These are phyloP conservation scores for Amanita rimosa DNA, from an alignment of 768 basidiomycete species.

Conservation along the genomic window DNA sequence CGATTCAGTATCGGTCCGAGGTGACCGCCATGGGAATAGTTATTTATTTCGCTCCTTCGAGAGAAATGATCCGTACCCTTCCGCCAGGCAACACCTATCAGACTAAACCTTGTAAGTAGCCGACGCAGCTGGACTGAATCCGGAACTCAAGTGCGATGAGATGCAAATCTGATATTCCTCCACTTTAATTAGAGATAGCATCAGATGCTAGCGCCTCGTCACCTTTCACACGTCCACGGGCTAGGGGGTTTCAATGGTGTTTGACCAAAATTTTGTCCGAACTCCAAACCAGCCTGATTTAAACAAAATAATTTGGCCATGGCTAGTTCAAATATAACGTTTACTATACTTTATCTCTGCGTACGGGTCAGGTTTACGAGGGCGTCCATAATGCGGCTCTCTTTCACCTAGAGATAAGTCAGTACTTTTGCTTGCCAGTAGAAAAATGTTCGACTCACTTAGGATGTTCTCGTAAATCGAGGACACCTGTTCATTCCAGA, in stretches of 20 bases:
- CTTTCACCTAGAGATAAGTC: constrained; percentile 18
- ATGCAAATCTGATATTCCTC: background rate
- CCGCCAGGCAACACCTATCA: background rate
- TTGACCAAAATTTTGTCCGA: no score
- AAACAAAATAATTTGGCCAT: no score
- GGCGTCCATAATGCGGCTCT: constrained; percentile 48
- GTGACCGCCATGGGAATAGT: background rate
- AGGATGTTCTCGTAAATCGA: constrained; percentile 54
- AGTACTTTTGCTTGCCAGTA: constrained; percentile 1
- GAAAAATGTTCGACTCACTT: constrained; percentile 35
- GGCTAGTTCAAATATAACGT: constrained; percentile 29
- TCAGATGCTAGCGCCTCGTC: no score
- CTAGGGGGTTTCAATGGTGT: no score
- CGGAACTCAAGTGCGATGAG: background rate
- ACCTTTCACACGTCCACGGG: no score
- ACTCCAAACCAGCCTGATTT: no score
- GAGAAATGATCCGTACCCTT: background rate
- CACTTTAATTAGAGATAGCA: no score
- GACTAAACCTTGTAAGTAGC: background rate
- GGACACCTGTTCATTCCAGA: constrained; percentile 59
- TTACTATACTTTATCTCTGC: constrained; percentile 35
- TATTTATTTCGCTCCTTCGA: background rate
- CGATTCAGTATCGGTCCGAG: background rate
- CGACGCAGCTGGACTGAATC: background rate
- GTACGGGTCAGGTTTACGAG: constrained; percentile 45